Evolutionary conservation across 768 basidiomycete species (phyloP).

Genomic region (Sarcodon aspratus): DNA sequence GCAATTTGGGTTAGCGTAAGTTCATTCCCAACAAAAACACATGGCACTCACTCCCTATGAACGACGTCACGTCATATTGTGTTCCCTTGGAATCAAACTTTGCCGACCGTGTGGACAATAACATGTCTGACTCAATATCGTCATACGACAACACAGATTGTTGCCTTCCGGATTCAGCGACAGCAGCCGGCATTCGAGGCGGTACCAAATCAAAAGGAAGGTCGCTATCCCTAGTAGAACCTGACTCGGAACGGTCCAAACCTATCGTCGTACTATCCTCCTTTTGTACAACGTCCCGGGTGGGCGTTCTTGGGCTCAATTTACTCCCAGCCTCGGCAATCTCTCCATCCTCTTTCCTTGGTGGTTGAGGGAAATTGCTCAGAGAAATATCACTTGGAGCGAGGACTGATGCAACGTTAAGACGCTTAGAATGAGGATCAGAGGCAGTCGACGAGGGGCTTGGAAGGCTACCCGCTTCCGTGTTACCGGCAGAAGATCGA

Average conservation of each 20-base stretch:
- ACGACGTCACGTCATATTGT: slow-evolving; percentile 65
- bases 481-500: background rate
- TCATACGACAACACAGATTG: slow-evolving; percentile 7
- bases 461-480: slow-evolving; percentile 1
- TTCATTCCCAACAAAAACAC: background rate
- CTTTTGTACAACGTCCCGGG: too few relatives aligned
- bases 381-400: slow-evolving; percentile 48
- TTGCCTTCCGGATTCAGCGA: slow-evolving; percentile 10
- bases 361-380: slow-evolving; percentile 60
- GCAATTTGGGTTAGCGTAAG: background rate
- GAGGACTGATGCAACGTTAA: slow-evolving; percentile 12
- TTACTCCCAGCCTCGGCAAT: slow-evolving; percentile 4
- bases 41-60: slow-evolving; percentile 38
- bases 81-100: slow-evolving; percentile 34
- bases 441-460: slow-evolving; percentile 4
- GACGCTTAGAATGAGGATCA: background rate
- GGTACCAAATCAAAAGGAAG: slow-evolving; percentile 4
- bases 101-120: background rate
- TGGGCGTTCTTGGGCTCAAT: background rate
- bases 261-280: too few relatives aligned
- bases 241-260: background rate
- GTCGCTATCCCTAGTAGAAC: background rate
- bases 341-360: slow-evolving; percentile 17
- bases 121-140: background rate
- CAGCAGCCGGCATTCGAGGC: slow-evolving; percentile 14